Evolutionary conservation across 345 rosid genomes (phyloP).

Genomic region (Corymbia maculata): DNA sequence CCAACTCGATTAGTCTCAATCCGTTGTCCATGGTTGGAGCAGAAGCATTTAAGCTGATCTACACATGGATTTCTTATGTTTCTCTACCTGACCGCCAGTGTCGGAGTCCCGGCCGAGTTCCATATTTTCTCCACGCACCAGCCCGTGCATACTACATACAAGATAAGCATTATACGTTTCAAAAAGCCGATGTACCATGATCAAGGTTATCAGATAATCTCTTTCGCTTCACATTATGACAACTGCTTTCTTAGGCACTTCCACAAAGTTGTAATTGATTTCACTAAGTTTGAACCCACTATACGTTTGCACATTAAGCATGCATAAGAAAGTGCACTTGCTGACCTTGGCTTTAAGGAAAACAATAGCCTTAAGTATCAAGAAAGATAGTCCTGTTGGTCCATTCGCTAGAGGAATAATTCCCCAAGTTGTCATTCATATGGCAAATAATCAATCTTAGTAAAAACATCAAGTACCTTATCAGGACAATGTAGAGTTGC

Average conservation of each 20-base stretch:
- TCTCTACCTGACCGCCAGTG: slow-evolving; percentile 62
- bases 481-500: slow-evolving; percentile 64
- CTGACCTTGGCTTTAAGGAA: neutral
- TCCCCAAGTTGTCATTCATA: neutral
- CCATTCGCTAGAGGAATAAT: neutral
- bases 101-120: slow-evolving; percentile 80
- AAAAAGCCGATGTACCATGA: neutral
- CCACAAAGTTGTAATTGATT: neutral
- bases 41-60: neutral
- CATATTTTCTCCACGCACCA: slow-evolving; percentile 78
- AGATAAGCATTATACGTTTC: neutral
- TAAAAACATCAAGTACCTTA: slow-evolving; percentile 27
- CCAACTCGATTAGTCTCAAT: neutral
- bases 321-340: neutral
- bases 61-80: neutral
- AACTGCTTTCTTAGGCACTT: neutral
- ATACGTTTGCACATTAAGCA: neutral
- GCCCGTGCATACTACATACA: slow-evolving; percentile 49
- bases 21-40: neutral
- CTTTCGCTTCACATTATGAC: neutral
- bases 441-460: neutral
- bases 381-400: neutral
- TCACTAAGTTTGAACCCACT: neutral
- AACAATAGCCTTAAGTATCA: neutral
- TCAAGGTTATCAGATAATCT: neutral